Evolutionary conservation across 306 rosid genomes (phyloP).

Genomic region (Pterocarpus santalinus): DNA sequence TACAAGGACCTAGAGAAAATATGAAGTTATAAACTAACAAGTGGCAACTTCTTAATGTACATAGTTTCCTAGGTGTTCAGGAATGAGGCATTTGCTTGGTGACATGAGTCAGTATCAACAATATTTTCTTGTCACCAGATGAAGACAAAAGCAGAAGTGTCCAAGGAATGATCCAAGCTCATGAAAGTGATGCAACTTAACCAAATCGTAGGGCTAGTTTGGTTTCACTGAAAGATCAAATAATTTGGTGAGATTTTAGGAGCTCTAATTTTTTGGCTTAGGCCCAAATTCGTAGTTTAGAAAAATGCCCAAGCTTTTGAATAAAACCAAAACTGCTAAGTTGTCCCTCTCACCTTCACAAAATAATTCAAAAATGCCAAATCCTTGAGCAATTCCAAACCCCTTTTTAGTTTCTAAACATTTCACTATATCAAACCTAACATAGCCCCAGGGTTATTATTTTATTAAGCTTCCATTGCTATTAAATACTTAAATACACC

Average conservation of each 20-base stretch:
- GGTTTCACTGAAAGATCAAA: slow-evolving; percentile 38
- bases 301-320: slow-evolving; percentile 35
- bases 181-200: slow-evolving; percentile 40
- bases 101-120: slow-evolving; percentile 27
- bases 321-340: slow-evolving; percentile 23
- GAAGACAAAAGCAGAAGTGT: neutral
- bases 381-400: slow-evolving; percentile 6
- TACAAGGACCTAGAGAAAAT: slow-evolving; percentile 29
- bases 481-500: neutral
- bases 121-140: slow-evolving; percentile 8
- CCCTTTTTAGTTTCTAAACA: neutral
- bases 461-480: slow-evolving; percentile 21
- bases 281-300: slow-evolving; percentile 19
- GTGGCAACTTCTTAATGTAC: slow-evolving; percentile 30
- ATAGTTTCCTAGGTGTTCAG: slow-evolving; percentile 1
- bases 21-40: slow-evolving; percentile 36
- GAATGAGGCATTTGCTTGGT: slow-evolving; percentile 27
- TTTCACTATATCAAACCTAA: neutral
- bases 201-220: slow-evolving; percentile 26
- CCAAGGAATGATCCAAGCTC: slow-evolving; percentile 25
- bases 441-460: neutral
- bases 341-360: slow-evolving; percentile 17
- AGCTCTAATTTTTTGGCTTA: neutral
- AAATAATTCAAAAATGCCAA: slow-evolving; percentile 12
- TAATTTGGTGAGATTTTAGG: neutral